A percentile compares a stretch with the other conserved stretches of the same genome.
These are phyloP conservation scores for Leersia perrieri DNA, from an alignment of 176 grass and related monocot species.

Conservation along the genomic window DNA sequence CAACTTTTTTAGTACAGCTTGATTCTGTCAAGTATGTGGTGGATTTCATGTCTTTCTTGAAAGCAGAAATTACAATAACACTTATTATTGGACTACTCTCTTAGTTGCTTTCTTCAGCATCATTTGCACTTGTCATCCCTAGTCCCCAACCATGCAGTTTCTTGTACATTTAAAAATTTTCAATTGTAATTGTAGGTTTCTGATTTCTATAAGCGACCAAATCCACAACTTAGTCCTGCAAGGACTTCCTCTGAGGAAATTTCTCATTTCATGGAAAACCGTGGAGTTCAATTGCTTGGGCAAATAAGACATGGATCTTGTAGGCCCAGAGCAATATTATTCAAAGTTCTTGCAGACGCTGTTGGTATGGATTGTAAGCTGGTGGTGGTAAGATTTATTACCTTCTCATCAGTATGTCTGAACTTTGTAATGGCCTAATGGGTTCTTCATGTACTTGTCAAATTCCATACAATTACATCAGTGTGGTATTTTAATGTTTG, in stretches of 20 bases:
- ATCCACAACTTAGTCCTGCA: constrained; percentile 73
- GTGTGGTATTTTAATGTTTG: constrained; percentile 35
- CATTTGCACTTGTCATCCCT: not conserved
- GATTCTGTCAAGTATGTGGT: not conserved
- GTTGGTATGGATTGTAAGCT: constrained; percentile 91
- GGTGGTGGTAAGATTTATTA: constrained; percentile 66
- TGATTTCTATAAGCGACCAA: constrained; percentile 87
- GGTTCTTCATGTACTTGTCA: constrained; percentile 26
- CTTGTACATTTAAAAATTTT: constrained; percentile 11
- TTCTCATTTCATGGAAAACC: constrained; percentile 76
- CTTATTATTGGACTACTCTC: not conserved
- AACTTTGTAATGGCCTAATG: constrained; percentile 24
- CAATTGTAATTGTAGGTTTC: constrained; percentile 61
- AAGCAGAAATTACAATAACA: not conserved
- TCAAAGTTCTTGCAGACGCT: constrained; percentile 94
- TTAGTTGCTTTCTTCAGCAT: constrained; percentile 8
- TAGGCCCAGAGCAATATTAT: constrained; percentile 83
- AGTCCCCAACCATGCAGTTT: constrained; percentile 9
- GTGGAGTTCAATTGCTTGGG: constrained; percentile 79
- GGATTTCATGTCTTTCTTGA: not conserved
- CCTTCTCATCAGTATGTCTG: constrained; percentile 23
- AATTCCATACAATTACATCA: constrained; percentile 30
- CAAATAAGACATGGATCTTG: constrained; percentile 98
- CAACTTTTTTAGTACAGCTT: not conserved
- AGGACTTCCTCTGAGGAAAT: constrained; percentile 80